phyloP scores from a whole-genome alignment of 106 monocot genomes.

The Alisma plantagoaquatica region DNA sequence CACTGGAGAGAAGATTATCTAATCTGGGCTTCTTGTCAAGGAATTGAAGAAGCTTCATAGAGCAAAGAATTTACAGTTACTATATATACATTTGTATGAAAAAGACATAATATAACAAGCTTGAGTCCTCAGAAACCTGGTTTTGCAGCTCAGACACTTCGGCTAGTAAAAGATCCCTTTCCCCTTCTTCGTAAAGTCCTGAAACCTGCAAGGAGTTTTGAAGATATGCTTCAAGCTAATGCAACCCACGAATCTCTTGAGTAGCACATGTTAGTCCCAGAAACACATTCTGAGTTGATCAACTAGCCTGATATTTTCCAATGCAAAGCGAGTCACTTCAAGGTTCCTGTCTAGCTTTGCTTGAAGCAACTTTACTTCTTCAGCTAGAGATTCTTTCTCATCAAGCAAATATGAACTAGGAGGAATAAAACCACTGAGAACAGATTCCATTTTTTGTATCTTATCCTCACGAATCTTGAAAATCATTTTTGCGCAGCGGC shows the following conservation, averaged over 20 bases:
- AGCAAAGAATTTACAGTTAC: background rate
- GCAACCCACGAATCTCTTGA: too few relatives aligned
- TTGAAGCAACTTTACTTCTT: constrained; percentile 53
- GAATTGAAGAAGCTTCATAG: constrained; percentile 44
- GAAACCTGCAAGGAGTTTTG: constrained; percentile 57
- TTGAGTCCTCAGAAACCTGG: constrained; percentile 32
- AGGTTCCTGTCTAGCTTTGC: constrained; percentile 57
- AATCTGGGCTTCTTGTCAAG: constrained; percentile 44
- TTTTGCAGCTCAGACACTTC: constrained; percentile 70
- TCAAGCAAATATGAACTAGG: constrained; percentile 42
- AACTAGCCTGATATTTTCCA: constrained; percentile 73
- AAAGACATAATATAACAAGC: too few relatives aligned
- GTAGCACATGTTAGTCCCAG: too few relatives aligned
- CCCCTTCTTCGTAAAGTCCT: constrained; percentile 83
- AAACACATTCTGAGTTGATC: constrained; percentile 77
- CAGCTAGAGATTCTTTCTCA: constrained; percentile 36
- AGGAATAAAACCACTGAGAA: constrained; percentile 35
- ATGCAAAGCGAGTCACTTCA: constrained; percentile 85
- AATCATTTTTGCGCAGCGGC: constrained; percentile 65
- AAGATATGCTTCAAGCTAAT: too few relatives aligned
- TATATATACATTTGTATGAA: background rate
- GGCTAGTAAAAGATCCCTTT: constrained; percentile 44
- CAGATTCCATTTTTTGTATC: constrained; percentile 58
- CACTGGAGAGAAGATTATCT: constrained; percentile 13
- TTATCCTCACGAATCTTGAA: constrained; percentile 87